Evolutionary conservation across 1,139 yeast species (phyloP), one percentile per base, ranked within the genome.

Genomic region (Debaryomycetaceae sp.): DNA sequence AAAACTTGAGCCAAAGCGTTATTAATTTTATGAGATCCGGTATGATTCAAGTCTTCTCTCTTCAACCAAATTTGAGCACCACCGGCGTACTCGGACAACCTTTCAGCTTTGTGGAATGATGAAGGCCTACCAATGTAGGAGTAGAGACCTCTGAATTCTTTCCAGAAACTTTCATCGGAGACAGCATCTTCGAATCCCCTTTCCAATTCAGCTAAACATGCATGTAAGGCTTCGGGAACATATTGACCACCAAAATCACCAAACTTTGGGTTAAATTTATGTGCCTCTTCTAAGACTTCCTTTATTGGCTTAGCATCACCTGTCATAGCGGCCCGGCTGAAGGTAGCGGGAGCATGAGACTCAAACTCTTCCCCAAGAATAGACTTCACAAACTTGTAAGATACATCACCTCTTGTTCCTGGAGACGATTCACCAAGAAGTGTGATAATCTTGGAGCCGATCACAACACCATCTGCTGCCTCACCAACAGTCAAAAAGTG

Each of bases 241-340:
- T 87, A 93, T 70, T 93, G 99, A 47, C 99, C 99, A 64, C 99
- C 99, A 61, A 89, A 95, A 44, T 84, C 91, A 58, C 99, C 99
- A 57, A 91, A 93, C 53, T 86, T 78, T 39, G 90, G 82, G 53
- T 83, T 80, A 59, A 76, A 85, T 49, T 81, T 77, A 60, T 72
- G 78, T 20, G 48, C 40, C 62, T 85, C 93, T 49, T 73, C 74
- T 51, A 83, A 78, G 6, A 72, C 65, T 24, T 79, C 73, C 38
- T 62, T 49, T 2, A 27, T 14, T 45, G 61, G 55, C 41, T 58
- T 55, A 13, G 62, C 55, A n/a, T 59, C 53, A 41, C 55, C 57
- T 46, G 54, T 48, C 39, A 63, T 59, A 22, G 56, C 48, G n/a
- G 65, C 58, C 24, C 66, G 59, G 27, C 55, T 51, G 44, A 62